Evolutionary conservation across 2,329 filamentous ascomycete genomes (phyloP), one percentile per base, ranked within the genome.

Genomic region (Fusarium sp.): DNA sequence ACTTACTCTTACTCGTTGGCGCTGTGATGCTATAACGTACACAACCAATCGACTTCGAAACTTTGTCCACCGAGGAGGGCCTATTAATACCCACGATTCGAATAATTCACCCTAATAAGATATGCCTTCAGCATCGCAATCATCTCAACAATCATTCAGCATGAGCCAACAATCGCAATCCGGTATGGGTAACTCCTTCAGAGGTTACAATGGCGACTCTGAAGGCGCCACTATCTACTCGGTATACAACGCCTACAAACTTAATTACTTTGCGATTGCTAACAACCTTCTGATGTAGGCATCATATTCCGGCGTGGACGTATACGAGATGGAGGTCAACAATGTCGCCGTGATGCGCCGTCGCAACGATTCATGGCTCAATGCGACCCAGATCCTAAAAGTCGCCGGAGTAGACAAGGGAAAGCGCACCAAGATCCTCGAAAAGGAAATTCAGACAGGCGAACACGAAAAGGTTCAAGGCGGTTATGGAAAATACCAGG

Each of bases 271-370:
- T 47, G 57, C 38, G 53, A 62, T 70, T 37, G 57, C 71, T 72
- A 63, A 75, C 66, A 41, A 39, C 60, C 13, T 52, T 23, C 37
- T 31, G 10, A 21, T 57, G 13, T 69, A 89, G 87, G 95, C 95
- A 64, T 92, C 97, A 39, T 98, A 98, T 80, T 98, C 95, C 10
- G 94, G 94, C 71, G 93, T 98, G 44, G 91, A 95, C 65, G 96
- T 99, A 18, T 99, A 98, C 83, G 96, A 99, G 81, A 98, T 98
- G 94, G 94, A 98, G 79, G 92, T 98, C 65, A 97, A 97, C 78
- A 89, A 89, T 44, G 86, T 99, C 70, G 93, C 94, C 24, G 94
- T 98, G 50, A 99, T 99, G 96, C 93, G 96, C 78, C 91, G 96
- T 61, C 91, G 96, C 69, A 92, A 92, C 72, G 96, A 99, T 80